Conservation (phyloP, 2,329 filamentous ascomycete genomes). For the Stenocarpella maydis region DNA sequence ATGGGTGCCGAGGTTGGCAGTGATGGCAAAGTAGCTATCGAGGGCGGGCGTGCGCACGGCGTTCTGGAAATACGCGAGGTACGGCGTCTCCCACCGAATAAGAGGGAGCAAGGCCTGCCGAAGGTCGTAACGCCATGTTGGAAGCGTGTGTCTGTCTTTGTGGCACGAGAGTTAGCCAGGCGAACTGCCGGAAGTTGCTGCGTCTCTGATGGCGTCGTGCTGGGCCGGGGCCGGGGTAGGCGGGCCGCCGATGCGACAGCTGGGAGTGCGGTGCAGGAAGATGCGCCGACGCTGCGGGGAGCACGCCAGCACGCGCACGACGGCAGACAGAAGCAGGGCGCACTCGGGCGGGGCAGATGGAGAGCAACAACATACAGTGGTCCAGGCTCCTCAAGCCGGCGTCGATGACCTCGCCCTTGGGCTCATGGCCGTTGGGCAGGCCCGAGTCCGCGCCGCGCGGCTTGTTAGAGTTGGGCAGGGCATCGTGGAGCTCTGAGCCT, state of each 20-base stretch:
- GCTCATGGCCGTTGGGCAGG: constrained; percentile 30
- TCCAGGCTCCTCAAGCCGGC: constrained; percentile 83
- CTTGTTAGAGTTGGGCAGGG: constrained; percentile 18
- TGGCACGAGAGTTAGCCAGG: constrained; percentile 30
- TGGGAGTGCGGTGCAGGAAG: constrained; percentile 22
- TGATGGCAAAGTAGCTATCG: constrained; percentile 96
- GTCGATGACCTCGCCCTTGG: constrained; percentile 57
- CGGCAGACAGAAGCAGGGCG: neutral
- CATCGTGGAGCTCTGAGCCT: constrained; percentile 41
- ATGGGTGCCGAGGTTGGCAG: constrained; percentile 94
- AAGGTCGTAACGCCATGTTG: constrained; percentile 86
- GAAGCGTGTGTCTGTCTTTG: constrained; percentile 82
- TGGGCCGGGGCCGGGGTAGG: neutral
- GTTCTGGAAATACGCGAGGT: constrained; percentile 86
- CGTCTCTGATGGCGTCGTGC: neutral
- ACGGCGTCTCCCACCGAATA: constrained; percentile 93
- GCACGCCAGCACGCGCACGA: neutral
- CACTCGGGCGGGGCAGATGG: neutral
- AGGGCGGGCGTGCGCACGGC: constrained; percentile 81
- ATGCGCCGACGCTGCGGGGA: neutral
- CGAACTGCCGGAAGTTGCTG: neutral
- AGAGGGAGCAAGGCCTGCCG: constrained; percentile 85
- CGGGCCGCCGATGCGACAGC: neutral
- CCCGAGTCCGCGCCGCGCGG: constrained; percentile 32
- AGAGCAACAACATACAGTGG: constrained; percentile 67